Percentiles rank a stretch among this genome's conserved stretches.
Conservation (phyloP, 352 stramenopile species). For the Pythium myriotylum region DNA sequence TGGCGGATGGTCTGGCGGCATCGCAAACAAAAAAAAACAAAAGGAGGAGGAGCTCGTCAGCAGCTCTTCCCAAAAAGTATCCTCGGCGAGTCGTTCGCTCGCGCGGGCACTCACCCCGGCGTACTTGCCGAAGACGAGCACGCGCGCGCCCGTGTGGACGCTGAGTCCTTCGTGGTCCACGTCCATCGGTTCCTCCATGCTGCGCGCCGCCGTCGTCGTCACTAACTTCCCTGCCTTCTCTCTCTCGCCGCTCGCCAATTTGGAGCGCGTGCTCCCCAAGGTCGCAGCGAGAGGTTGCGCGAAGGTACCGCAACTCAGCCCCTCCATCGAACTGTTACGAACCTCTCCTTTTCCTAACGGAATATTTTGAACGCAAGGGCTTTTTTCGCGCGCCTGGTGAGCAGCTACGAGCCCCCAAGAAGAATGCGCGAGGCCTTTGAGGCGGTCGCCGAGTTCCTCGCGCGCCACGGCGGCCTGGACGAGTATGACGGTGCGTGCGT, state of each 20-base stretch:
- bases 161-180: constrained; percentile 36
- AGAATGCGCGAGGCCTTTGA: constrained; percentile 30
- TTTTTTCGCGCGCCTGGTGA: background rate
- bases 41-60: too few relatives aligned
- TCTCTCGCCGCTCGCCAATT: background rate
- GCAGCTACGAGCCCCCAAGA: background rate
- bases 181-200: constrained; percentile 34
- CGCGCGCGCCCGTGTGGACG: constrained; percentile 42
- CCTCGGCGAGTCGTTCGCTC: background rate
- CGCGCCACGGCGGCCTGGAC: constrained; percentile 31
- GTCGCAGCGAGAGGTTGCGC: constrained; percentile 24
- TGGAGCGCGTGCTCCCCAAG: constrained; percentile 22
- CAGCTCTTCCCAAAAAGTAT: constrained; percentile 21
- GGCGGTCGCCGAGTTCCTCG: constrained; percentile 37
- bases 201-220: background rate
- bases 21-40: too few relatives aligned
- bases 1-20: constrained; percentile 80
- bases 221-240: constrained; percentile 1
- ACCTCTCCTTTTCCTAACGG: too few relatives aligned
- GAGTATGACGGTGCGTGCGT: constrained; percentile 31
- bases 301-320: constrained; percentile 30
- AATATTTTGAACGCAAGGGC: constrained; percentile 6
- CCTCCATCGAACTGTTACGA: too few relatives aligned
- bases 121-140: constrained; percentile 83
- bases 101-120: constrained; percentile 56